phyloP scores from a whole-genome alignment of 2,329 filamentous ascomycete genomes.

The Trichoderma cornu-damae region DNA sequence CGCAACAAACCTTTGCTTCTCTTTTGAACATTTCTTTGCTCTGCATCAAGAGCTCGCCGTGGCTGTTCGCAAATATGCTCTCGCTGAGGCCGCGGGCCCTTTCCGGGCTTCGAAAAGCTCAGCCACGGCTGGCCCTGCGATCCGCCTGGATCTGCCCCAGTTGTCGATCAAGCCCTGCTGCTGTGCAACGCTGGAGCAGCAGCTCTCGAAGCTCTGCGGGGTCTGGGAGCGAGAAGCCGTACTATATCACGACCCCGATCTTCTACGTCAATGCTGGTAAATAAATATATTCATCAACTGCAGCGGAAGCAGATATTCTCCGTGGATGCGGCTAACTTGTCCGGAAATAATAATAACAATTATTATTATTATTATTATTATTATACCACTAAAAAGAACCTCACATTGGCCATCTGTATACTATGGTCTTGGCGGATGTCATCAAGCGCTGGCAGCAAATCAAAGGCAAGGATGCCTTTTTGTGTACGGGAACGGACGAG shows the following conservation, averaged over 20 bases:
- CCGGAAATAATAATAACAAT: no score
- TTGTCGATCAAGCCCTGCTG: constrained; percentile 25
- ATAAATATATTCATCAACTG: no score
- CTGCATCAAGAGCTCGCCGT: background rate
- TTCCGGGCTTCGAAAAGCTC: constrained; percentile 23
- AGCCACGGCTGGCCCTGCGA: constrained; percentile 20
- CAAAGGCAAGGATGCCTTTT: constrained; percentile 62
- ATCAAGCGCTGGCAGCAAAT: constrained; percentile 87
- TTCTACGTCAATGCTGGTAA: constrained; percentile 98
- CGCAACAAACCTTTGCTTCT: background rate
- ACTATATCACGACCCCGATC: constrained; percentile 93
- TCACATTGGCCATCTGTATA: constrained; percentile 92
- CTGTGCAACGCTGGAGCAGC: constrained; percentile 30
- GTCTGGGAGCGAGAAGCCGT: constrained; percentile 59
- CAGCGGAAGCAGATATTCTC: no score
- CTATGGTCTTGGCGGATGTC: constrained; percentile 84
- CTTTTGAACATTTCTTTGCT: no score
- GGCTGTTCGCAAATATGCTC: constrained; percentile 26
- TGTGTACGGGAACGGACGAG: constrained; percentile 93
- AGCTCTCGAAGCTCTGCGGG: constrained; percentile 28
- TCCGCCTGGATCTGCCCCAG: constrained; percentile 28
- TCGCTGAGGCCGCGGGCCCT: constrained; percentile 27
- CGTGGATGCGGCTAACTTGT: no score
- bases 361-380: no score
- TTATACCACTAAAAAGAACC: constrained; percentile 56